Evolutionary conservation across 1,284 basidiomycete species (phyloP).

Genomic region (Heterobasidion occidentale): DNA sequence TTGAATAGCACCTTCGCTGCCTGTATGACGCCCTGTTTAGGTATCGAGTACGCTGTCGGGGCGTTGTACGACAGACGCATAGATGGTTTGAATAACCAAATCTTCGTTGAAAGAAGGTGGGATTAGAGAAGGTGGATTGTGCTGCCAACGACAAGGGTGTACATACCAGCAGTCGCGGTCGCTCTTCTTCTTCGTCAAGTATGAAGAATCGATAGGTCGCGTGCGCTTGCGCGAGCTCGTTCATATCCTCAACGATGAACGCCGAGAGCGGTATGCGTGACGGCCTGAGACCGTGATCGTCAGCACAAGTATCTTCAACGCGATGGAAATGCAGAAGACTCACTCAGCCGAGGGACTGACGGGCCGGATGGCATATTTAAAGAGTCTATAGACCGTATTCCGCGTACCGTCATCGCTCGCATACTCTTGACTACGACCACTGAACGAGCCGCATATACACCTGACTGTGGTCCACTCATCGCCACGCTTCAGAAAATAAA

Average conservation of each 20-base stretch:
- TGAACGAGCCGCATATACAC: conserved; percentile 72
- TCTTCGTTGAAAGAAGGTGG: conserved; percentile 26
- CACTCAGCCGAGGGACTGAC: conserved; percentile 58
- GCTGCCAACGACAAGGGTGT: not conserved
- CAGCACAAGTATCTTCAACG: conserved; percentile 3
- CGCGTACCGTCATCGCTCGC: conserved; percentile 26
- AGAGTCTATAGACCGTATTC: conserved; percentile 52
- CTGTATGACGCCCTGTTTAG: conserved; percentile 52
- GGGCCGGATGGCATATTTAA: conserved; percentile 77
- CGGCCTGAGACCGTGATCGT: conserved; percentile 30
- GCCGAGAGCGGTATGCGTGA: conserved; percentile 68
- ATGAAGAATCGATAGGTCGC: conserved; percentile 85
- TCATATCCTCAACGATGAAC: conserved; percentile 82
- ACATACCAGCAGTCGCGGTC: conserved; percentile 68
- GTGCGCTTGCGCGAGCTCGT: conserved; percentile 80
- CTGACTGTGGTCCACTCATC: conserved; percentile 60
- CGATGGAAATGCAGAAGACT: conserved; percentile 16
- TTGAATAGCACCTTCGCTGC: conserved; percentile 75
- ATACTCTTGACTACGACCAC: conserved; percentile 63
- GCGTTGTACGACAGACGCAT: conserved; percentile 69
- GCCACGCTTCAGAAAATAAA: conserved; percentile 27
- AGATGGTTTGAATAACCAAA: conserved; percentile 88
- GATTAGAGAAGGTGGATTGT: not conserved
- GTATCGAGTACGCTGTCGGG: conserved; percentile 45
- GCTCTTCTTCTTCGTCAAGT: conserved; percentile 75